Conservation (phyloP, 345 rosid species). For the Atalantia buxifolia region DNA sequence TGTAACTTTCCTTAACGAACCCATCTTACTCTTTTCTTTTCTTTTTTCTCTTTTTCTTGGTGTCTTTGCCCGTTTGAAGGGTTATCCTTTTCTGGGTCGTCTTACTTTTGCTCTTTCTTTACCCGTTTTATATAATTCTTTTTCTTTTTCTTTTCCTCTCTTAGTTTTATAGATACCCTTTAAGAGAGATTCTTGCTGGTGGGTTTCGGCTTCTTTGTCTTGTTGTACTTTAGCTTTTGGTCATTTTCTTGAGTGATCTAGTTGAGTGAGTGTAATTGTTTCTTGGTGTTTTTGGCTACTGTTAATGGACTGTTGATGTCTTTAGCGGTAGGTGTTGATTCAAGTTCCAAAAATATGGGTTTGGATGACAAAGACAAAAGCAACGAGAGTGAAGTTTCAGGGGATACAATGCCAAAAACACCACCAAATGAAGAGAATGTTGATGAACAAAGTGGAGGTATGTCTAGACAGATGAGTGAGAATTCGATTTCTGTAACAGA, state of each 20-base stretch:
- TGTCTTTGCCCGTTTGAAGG: slow-evolving; percentile 25
- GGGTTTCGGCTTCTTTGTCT: slow-evolving; percentile 8
- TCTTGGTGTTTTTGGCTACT: not conserved
- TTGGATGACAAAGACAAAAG: slow-evolving; percentile 35
- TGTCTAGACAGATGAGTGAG: slow-evolving; percentile 36
- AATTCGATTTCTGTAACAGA: slow-evolving; percentile 41
- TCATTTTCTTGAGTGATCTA: not conserved
- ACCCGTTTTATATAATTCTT: slow-evolving; percentile 2
- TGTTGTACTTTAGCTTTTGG: not conserved
- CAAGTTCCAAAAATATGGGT: slow-evolving; percentile 39
- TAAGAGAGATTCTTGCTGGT: not conserved
- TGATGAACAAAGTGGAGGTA: slow-evolving; percentile 20
- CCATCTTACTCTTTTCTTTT: slow-evolving; percentile 18
- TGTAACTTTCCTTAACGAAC: slow-evolving; percentile 30
- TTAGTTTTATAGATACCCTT: not conserved
- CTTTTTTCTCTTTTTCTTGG: slow-evolving; percentile 18
- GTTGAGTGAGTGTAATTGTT: not conserved
- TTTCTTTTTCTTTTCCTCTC: not conserved
- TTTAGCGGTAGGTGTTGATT: slow-evolving; percentile 33
- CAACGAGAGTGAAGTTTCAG: slow-evolving; percentile 23
- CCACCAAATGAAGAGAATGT: slow-evolving; percentile 18
- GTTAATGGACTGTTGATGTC: slow-evolving; percentile 43
- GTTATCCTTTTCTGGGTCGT: slow-evolving; percentile 23
- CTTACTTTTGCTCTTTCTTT: slow-evolving; percentile 9
- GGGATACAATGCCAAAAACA: slow-evolving; percentile 17